Percentiles rank a stretch among this genome's conserved stretches.
phyloP scores from a whole-genome alignment of 1,284 basidiomycete species.

The Fomes fomentarius region DNA sequence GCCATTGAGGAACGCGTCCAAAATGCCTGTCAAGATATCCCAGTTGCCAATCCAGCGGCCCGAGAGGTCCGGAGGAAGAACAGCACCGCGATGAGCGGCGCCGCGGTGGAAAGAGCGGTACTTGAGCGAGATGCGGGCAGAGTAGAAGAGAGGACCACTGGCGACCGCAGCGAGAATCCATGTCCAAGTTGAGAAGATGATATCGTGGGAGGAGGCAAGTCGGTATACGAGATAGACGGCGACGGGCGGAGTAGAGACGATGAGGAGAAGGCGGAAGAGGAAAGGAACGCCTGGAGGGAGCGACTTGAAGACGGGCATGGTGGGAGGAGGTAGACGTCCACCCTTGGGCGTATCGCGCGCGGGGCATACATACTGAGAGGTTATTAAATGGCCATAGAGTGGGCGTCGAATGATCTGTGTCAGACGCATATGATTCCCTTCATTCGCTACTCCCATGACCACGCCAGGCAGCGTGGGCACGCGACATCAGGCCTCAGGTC shows the following conservation, averaged over 20 bases:
- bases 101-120: constrained; percentile 9
- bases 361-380: too few species aligned
- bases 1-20: constrained; percentile 15
- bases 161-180: constrained; percentile 12
- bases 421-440: too few species aligned
- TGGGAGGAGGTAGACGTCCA: neutral
- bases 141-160: constrained; percentile 13
- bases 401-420: too few species aligned
- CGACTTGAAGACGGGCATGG: constrained; percentile 12
- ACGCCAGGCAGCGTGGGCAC: too few species aligned
- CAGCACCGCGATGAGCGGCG: constrained; percentile 23
- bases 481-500: too few species aligned
- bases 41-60: constrained; percentile 22
- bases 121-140: constrained; percentile 14
- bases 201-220: neutral
- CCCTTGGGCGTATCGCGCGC: too few species aligned
- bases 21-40: constrained; percentile 21
- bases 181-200: constrained; percentile 14
- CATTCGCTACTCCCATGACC: too few species aligned
- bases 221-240: constrained; percentile 11
- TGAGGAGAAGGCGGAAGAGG: constrained; percentile 14
- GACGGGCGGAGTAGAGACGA: constrained; percentile 12
- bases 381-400: too few species aligned
- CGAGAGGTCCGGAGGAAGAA: constrained; percentile 19
- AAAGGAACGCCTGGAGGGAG: constrained; percentile 22